These are phyloP conservation scores for Entophlyctis luteolus DNA, from an alignment of 192 early-diverging fungal species.

Conservation along the genomic window DNA sequence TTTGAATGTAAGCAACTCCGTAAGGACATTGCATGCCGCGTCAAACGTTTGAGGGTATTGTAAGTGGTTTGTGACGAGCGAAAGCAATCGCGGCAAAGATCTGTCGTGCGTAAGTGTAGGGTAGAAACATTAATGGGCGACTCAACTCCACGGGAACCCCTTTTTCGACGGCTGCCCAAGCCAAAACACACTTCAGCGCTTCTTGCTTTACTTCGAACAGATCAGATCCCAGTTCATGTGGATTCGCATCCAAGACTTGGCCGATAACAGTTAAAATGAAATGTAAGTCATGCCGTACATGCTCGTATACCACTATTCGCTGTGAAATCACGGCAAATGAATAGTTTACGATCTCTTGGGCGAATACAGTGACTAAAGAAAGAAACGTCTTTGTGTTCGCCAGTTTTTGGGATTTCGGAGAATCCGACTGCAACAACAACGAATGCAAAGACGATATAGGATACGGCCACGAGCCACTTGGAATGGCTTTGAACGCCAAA, in stretches of 20 bases:
- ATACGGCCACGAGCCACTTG: conserved; percentile 1
- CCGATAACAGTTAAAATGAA: neutral
- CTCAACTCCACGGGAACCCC: conserved; percentile 21
- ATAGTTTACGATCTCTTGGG: conserved; percentile 9
- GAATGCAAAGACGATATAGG: conserved; percentile 2
- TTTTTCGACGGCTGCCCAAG: conserved; percentile 18
- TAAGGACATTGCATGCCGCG: conserved; percentile 30
- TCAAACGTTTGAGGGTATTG: conserved; percentile 30
- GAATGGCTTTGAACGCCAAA: conserved; percentile 13
- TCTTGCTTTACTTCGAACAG: conserved; percentile 4
- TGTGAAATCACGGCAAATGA: neutral
- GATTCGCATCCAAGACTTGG: neutral
- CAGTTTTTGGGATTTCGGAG: neutral
- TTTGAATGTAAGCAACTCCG: conserved; percentile 34
- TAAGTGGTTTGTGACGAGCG: conserved; percentile 25
- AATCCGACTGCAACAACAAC: neutral
- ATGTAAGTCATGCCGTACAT: neutral
- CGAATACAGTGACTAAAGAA: conserved; percentile 7
- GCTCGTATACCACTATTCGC: conserved; percentile 1
- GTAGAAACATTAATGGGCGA: too few relatives aligned
- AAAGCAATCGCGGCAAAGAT: conserved; percentile 17
- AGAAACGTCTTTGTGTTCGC: neutral
- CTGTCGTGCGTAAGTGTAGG: too few relatives aligned
- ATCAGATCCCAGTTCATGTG: neutral
- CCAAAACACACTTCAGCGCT: conserved; percentile 23